Percentiles rank a stretch among this genome's conserved stretches.
phyloP scores from a whole-genome alignment of 805 yeast genomes.

The Kazachstania africana region DNA sequence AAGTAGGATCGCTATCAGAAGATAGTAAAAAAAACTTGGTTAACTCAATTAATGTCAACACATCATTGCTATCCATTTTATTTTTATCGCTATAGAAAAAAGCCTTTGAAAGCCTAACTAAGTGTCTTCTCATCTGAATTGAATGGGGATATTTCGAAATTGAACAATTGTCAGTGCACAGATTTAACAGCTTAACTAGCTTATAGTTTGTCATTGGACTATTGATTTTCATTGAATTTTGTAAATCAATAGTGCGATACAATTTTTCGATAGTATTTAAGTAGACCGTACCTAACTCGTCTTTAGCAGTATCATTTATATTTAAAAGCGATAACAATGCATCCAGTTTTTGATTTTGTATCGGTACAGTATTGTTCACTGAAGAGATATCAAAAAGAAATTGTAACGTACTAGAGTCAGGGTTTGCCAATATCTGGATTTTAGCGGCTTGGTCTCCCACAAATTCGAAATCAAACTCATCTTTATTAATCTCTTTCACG shows the following conservation, averaged over 20 bases:
- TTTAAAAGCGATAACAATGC: constrained; percentile 10
- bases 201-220: constrained; percentile 7
- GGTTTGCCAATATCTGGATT: constrained; percentile 1
- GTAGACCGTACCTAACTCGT: constrained; percentile 11
- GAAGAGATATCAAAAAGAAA: constrained; percentile 6
- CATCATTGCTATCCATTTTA: too few species aligned
- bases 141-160: too few species aligned
- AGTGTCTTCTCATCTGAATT: too few species aligned
- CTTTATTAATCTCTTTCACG: too few species aligned
- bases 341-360: constrained; percentile 13
- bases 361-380: too few species aligned
- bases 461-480: too few species aligned
- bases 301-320: constrained; percentile 12
- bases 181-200: constrained; percentile 11
- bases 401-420: not conserved
- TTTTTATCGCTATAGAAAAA: too few species aligned
- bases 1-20: too few species aligned
- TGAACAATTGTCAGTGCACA: constrained; percentile 7
- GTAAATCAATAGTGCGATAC: constrained; percentile 3
- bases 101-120: too few species aligned
- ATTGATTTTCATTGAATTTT: constrained; percentile 6
- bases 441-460: constrained; percentile 4
- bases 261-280: constrained; percentile 7
- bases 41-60: too few species aligned
- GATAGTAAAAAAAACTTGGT: too few species aligned